Evolutionary conservation across 2,329 filamentous ascomycete species (phyloP).

Genomic region (Biscogniauxia sp.): DNA sequence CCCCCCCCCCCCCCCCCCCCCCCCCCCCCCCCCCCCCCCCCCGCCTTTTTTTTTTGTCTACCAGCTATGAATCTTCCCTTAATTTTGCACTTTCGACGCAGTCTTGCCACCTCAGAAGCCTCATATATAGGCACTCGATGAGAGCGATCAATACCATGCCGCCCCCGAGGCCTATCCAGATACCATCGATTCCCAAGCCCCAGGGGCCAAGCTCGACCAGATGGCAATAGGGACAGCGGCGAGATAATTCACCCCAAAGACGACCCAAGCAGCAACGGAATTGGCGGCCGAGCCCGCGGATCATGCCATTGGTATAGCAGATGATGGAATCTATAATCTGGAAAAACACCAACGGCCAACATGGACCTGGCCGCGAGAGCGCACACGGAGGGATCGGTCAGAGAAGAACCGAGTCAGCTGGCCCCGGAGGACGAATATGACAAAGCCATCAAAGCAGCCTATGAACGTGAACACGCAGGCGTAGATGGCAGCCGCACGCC

Average conservation of each 20-base stretch:
- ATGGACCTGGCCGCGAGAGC: constrained; percentile 31
- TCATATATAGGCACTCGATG: constrained; percentile 35
- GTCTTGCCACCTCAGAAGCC: constrained; percentile 30
- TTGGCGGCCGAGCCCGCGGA: constrained; percentile 40
- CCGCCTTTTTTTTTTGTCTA: no score
- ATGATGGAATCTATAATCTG: constrained; percentile 37
- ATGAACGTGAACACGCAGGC: constrained; percentile 33
- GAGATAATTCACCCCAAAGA: constrained; percentile 37
- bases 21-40: no score
- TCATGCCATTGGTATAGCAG: constrained; percentile 37
- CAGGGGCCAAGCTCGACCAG: constrained; percentile 36
- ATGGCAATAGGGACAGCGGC: constrained; percentile 38
- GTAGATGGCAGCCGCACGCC: constrained; percentile 32
- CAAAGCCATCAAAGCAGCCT: constrained; percentile 34
- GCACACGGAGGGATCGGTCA: constrained; percentile 29
- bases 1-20: no score
- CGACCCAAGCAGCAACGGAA: constrained; percentile 36
- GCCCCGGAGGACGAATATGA: constrained; percentile 32
- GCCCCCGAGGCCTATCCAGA: constrained; percentile 35
- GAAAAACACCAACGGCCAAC: constrained; percentile 32
- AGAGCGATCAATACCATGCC: constrained; percentile 33
- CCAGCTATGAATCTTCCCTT: constrained; percentile 21
- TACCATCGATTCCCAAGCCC: constrained; percentile 31
- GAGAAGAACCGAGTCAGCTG: constrained; percentile 33
- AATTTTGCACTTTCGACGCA: constrained; percentile 32